A percentile compares a stretch with the other conserved stretches of the same genome.
phyloP scores from a whole-genome alignment of 1,139 yeast genomes.

The Nakaseomyces bracarensis region DNA sequence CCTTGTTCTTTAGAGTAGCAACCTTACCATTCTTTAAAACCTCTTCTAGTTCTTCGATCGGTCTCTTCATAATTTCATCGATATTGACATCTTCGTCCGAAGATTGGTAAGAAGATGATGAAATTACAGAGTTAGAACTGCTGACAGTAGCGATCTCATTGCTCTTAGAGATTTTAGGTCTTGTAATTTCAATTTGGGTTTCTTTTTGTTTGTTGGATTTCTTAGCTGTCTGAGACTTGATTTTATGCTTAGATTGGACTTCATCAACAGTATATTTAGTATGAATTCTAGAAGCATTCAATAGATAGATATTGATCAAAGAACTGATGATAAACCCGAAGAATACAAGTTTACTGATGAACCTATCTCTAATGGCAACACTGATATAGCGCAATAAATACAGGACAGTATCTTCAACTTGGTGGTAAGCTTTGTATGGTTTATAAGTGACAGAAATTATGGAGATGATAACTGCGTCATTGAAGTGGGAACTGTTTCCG shows the following conservation, averaged over 20 bases:
- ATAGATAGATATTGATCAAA: constrained; percentile 72
- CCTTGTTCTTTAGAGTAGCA: constrained; percentile 57
- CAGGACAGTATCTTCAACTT: constrained; percentile 56
- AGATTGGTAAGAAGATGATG: constrained; percentile 16
- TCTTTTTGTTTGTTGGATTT: not conserved
- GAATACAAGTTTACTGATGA: constrained; percentile 70
- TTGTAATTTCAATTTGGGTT: not conserved
- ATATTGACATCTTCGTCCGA: constrained; percentile 28
- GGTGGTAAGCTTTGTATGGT: constrained; percentile 56
- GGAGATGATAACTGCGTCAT: constrained; percentile 46
- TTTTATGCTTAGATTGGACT: constrained; percentile 17
- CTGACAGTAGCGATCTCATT: not conserved
- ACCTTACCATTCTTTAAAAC: constrained; percentile 67
- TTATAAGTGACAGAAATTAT: constrained; percentile 57
- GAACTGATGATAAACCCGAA: constrained; percentile 69
- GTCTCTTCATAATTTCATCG: constrained; percentile 41
- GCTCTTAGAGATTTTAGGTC: not conserved
- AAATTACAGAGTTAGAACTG: constrained; percentile 1
- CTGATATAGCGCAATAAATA: constrained; percentile 51
- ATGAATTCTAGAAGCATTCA: constrained; percentile 66
- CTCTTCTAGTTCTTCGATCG: constrained; percentile 55
- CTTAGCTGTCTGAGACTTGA: constrained; percentile 13
- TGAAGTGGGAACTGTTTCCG: constrained; percentile 12
- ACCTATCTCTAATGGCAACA: constrained; percentile 69
- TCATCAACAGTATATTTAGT: constrained; percentile 28